phyloP scores from a whole-genome alignment of 2,329 filamentous ascomycete species.

The Neurospora sp. region DNA sequence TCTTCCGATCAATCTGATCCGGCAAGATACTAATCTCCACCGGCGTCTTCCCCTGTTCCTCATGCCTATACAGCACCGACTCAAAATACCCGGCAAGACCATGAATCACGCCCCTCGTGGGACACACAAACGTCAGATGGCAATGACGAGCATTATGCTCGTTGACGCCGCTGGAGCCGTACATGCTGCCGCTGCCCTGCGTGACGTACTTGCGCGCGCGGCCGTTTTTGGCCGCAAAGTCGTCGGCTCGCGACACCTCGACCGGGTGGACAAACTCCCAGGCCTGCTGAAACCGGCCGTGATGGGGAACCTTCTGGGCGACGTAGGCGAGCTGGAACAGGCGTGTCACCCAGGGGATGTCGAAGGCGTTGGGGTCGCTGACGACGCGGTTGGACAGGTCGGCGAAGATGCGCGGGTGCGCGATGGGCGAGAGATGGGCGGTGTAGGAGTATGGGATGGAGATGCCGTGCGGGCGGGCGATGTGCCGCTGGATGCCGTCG shows the following conservation, averaged over 20 bases:
- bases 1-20: constrained; percentile 83
- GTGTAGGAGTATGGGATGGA: constrained; percentile 92
- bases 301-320: constrained; percentile 50
- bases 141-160: constrained; percentile 83
- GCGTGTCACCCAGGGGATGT: constrained; percentile 92
- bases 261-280: constrained; percentile 77
- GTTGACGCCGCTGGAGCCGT: constrained; percentile 70
- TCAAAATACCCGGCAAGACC: constrained; percentile 94
- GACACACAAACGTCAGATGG: constrained; percentile 67
- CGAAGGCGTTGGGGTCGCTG: constrained; percentile 62
- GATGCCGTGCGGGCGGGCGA: constrained; percentile 71
- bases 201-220: constrained; percentile 50
- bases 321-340: constrained; percentile 84
- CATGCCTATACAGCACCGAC: constrained; percentile 71
- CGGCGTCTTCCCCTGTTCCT: constrained; percentile 33
- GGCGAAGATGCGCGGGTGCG: constrained; percentile 73
- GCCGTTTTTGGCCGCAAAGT: constrained; percentile 33
- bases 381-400: constrained; percentile 59
- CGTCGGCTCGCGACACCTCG: constrained; percentile 29
- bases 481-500: constrained; percentile 85
- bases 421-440: constrained; percentile 84
- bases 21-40: constrained; percentile 90
- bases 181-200: constrained; percentile 62
- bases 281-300: constrained; percentile 57
- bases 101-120: constrained; percentile 73